Percentiles rank a stretch among this genome's conserved stretches.
These are phyloP conservation scores for Saitozyma podzolica DNA, from an alignment of 768 basidiomycete genomes.

Conservation along the genomic window DNA sequence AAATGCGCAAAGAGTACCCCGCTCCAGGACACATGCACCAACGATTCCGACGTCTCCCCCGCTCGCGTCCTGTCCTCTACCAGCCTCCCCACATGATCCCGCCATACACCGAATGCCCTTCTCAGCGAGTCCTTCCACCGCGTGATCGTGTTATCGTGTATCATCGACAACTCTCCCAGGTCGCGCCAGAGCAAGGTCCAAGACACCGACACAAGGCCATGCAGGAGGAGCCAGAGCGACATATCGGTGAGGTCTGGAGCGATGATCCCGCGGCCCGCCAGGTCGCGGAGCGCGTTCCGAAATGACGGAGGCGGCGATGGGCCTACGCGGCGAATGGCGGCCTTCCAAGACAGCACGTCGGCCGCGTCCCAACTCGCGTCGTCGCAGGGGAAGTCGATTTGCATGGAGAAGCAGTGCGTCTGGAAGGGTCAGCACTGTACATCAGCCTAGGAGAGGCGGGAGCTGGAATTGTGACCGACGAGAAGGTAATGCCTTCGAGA, in stretches of 20 bases:
- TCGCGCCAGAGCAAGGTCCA: constrained; percentile 28
- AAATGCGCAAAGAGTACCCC: constrained; percentile 24
- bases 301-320: constrained; percentile 18
- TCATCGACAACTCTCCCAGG: constrained; percentile 22
- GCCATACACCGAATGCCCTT: constrained; percentile 17
- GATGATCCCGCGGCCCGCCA: constrained; percentile 18
- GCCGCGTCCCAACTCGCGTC: too few relatives aligned
- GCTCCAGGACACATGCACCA: constrained; percentile 8
- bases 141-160: constrained; percentile 19
- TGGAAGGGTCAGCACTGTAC: too few relatives aligned
- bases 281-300: constrained; percentile 12
- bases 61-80: constrained; percentile 1
- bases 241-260: constrained; percentile 8
- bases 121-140: constrained; percentile 21
- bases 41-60: not conserved
- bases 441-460: too few relatives aligned
- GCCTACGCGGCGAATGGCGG: too few relatives aligned
- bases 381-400: too few relatives aligned
- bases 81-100: constrained; percentile 13
- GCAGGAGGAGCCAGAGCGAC: constrained; percentile 17
- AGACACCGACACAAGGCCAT: constrained; percentile 20
- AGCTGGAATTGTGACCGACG: too few relatives aligned
- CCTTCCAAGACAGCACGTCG: too few relatives aligned
- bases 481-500: not conserved
- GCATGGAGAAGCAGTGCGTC: too few relatives aligned